Evolutionary conservation across 805 yeast genomes (phyloP).

Genomic region (Starmera pachycereana): DNA sequence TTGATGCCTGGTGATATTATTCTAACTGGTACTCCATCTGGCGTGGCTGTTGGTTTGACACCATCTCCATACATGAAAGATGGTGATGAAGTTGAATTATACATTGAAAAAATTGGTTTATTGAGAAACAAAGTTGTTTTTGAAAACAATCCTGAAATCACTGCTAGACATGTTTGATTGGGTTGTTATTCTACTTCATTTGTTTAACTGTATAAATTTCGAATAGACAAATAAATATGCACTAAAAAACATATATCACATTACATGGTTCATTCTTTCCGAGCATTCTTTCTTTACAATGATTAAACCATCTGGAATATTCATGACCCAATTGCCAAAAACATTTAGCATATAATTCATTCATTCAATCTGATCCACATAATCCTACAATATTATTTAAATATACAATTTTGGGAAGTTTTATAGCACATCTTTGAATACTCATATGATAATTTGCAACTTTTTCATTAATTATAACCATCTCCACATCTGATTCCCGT

Average conservation of each 20-base stretch:
- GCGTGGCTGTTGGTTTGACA: constrained; percentile 40
- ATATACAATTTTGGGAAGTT: not conserved
- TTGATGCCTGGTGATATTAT: constrained; percentile 43
- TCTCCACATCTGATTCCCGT: constrained; percentile 21
- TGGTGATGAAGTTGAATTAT: constrained; percentile 33
- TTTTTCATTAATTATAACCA: not conserved
- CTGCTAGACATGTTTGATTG: not conserved
- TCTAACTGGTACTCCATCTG: constrained; percentile 48
- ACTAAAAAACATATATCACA: no score
- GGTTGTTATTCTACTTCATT: constrained; percentile 17
- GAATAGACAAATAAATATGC: no score
- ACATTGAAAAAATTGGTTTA: constrained; percentile 32
- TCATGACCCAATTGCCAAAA: constrained; percentile 46
- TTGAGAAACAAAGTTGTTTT: constrained; percentile 28
- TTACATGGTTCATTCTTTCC: constrained; percentile 32
- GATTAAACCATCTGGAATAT: constrained; percentile 34
- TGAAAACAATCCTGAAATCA: constrained; percentile 13
- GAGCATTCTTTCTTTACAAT: constrained; percentile 40
- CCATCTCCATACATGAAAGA: constrained; percentile 31
- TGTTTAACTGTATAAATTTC: not conserved
- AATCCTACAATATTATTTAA: constrained; percentile 42
- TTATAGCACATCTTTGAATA: constrained; percentile 5
- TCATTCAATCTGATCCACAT: constrained; percentile 30
- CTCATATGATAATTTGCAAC: constrained; percentile 4
- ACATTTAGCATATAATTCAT: constrained; percentile 24